Evolutionary conservation across 371 early-diverging fungal species (phyloP).

Genomic region (Lichtheimia hyalospora): DNA sequence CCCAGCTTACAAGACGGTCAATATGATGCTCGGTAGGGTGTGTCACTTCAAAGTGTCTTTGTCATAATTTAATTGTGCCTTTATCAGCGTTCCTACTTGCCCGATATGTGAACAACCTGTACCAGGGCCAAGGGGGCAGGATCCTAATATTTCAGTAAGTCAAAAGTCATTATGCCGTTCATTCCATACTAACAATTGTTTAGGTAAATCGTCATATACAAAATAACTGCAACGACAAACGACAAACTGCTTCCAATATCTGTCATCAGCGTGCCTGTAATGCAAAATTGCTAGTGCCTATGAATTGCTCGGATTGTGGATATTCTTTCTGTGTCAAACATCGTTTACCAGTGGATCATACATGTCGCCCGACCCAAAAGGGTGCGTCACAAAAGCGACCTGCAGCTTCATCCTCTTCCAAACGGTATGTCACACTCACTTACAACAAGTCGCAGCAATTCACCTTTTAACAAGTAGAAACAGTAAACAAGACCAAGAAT

Average conservation of each 20-base stretch:
- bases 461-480: too few species aligned
- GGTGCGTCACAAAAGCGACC: too few species aligned
- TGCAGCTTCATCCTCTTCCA: too few species aligned
- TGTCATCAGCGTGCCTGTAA: constrained; percentile 57
- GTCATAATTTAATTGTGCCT: neutral
- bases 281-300: constrained; percentile 56
- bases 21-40: constrained; percentile 45
- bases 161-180: neutral
- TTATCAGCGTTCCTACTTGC: constrained; percentile 58
- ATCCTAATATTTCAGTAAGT: constrained; percentile 56
- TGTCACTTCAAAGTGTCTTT: neutral
- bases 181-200: neutral
- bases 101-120: constrained; percentile 66
- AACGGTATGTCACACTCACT: too few species aligned
- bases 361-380: constrained; percentile 24
- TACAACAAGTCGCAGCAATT: too few species aligned
- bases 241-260: constrained; percentile 50
- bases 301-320: constrained; percentile 57
- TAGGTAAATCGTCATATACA: constrained; percentile 61
- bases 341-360: constrained; percentile 60
- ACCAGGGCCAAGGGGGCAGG: constrained; percentile 60
- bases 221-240: constrained; percentile 52
- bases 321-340: constrained; percentile 67
- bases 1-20: constrained; percentile 44
- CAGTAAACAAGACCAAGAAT: too few species aligned